These are phyloP conservation scores for Nicotiana tabacum DNA, from an alignment of 257 asterid species.

Conservation along the genomic window DNA sequence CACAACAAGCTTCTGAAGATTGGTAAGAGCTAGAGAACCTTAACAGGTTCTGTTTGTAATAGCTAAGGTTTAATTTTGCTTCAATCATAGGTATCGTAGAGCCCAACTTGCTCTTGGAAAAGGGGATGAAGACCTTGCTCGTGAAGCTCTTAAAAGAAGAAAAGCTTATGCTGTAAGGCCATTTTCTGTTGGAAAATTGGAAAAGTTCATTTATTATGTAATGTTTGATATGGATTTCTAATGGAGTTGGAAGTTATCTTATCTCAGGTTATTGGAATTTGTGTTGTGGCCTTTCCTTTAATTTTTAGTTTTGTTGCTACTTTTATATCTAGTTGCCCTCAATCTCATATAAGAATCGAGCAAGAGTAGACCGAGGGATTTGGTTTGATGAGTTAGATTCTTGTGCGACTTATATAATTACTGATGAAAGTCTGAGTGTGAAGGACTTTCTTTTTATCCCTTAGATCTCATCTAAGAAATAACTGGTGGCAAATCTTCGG, in stretches of 20 bases:
- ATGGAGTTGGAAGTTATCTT: neutral
- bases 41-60: constrained; percentile 16
- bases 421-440: neutral
- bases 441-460: neutral
- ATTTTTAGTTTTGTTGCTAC: neutral
- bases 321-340: neutral
- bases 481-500: no score
- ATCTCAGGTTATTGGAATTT: neutral
- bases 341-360: neutral
- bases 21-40: constrained; percentile 45
- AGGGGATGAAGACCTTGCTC: constrained; percentile 98
- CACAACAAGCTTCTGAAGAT: constrained; percentile 87
- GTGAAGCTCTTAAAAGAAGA: constrained; percentile 96
- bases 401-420: neutral
- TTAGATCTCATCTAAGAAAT: neutral
- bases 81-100: constrained; percentile 73
- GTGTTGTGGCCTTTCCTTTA: neutral
- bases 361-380: neutral
- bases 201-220: neutral
- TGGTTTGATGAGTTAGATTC: neutral
- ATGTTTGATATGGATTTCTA: neutral
- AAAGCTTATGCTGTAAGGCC: constrained; percentile 79
- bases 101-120: constrained; percentile 93
- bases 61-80: constrained; percentile 15
- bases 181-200: neutral